A percentile compares a stretch with the other conserved stretches of the same genome.
These are phyloP conservation scores for Hura crepitans DNA, from an alignment of 441 rosid genomes.

Conservation along the genomic window DNA sequence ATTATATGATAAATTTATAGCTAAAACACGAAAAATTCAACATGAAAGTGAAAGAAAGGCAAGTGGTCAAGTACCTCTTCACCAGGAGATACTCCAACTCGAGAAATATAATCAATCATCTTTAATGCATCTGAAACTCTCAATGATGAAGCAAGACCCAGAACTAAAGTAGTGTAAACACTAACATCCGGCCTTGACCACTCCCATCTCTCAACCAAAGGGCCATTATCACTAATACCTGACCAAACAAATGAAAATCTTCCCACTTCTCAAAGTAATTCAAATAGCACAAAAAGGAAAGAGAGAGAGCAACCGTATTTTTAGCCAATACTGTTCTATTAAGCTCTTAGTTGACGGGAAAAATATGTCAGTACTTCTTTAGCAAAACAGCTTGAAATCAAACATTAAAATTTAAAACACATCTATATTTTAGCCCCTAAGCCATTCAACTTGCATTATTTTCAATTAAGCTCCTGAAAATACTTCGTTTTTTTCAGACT, in stretches of 20 bases:
- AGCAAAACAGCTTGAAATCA: too few relatives aligned
- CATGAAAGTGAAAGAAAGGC: not conserved
- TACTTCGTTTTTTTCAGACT: too few relatives aligned
- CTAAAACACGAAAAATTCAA: not conserved
- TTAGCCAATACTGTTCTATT: too few relatives aligned
- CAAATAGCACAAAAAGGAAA: not conserved
- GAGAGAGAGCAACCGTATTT: not conserved
- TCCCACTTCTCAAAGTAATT: not conserved
- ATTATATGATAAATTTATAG: not conserved
- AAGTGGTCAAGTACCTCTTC: constrained; percentile 53
- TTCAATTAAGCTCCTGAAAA: too few relatives aligned
- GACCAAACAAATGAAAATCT: not conserved
- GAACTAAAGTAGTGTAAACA: constrained; percentile 55
- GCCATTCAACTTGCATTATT: too few relatives aligned
- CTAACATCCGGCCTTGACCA: constrained; percentile 88
- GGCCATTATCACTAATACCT: constrained; percentile 52
- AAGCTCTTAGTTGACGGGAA: too few relatives aligned
- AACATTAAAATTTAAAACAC: not conserved
- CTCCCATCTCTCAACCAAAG: constrained; percentile 57
- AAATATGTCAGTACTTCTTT: too few relatives aligned
- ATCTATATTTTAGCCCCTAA: too few relatives aligned
- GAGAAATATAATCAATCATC: constrained; percentile 64
- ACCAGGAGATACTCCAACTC: constrained; percentile 74
- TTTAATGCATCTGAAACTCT: constrained; percentile 81
- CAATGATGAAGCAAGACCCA: constrained; percentile 63